Conservation (phyloP, 1,284 basidiomycete genomes). For the Ganoderma leucocontextum region DNA sequence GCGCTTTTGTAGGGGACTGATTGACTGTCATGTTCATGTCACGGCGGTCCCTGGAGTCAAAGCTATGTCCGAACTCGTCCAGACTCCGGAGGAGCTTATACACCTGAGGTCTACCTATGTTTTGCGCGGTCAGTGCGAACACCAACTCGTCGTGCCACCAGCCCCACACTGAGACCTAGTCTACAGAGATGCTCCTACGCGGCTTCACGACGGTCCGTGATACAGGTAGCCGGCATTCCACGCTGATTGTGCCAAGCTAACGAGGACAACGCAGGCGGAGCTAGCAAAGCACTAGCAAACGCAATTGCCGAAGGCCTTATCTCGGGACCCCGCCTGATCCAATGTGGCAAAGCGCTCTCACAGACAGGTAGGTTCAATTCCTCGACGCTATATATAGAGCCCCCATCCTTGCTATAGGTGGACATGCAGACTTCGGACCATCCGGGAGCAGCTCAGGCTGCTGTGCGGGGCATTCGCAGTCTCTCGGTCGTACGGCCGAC, state of each 20-base stretch:
- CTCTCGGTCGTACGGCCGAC: slow-evolving; percentile 47
- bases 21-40: slow-evolving; percentile 57
- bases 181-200: slow-evolving; percentile 51
- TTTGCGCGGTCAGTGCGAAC: slow-evolving; percentile 40
- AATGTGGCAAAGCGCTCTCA: slow-evolving; percentile 54
- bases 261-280: slow-evolving; percentile 43
- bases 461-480: slow-evolving; percentile 49
- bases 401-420: slow-evolving; percentile 36
- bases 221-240: slow-evolving; percentile 38
- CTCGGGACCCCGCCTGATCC: slow-evolving; percentile 51
- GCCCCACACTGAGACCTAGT: not conserved
- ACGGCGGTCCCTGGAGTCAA: slow-evolving; percentile 50
- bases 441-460: slow-evolving; percentile 43
- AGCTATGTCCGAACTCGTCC: slow-evolving; percentile 49
- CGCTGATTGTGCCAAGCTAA: not conserved
- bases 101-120: slow-evolving; percentile 49
- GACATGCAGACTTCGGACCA: slow-evolving; percentile 51
- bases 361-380: slow-evolving; percentile 47
- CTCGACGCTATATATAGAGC: not conserved
- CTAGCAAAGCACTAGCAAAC: slow-evolving; percentile 50
- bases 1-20: slow-evolving; percentile 39
- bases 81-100: slow-evolving; percentile 45
- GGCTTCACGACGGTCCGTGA: slow-evolving; percentile 62
- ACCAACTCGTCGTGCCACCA: not conserved
- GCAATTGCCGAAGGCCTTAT: slow-evolving; percentile 54